These are phyloP conservation scores for Naganishia liquefaciens DNA, from an alignment of 1,284 basidiomycete genomes.

Conservation along the genomic window DNA sequence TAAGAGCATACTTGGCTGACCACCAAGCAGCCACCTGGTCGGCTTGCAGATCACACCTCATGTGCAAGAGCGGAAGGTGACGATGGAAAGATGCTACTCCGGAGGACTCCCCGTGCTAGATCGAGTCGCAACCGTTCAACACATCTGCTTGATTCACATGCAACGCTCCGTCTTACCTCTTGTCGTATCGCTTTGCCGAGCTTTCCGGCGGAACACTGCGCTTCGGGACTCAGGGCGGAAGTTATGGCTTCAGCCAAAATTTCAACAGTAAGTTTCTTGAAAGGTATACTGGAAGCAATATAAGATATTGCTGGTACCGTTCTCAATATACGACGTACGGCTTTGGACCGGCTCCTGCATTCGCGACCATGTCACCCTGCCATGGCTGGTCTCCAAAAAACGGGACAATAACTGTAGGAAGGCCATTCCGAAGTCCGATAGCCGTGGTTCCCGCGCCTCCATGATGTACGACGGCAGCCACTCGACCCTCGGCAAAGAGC, in stretches of 20 bases:
- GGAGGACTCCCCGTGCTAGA: conserved; percentile 59
- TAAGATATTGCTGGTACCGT: background rate
- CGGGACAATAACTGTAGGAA: conserved; percentile 67
- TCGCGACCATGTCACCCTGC: conserved; percentile 63
- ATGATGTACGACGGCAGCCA: conserved; percentile 69
- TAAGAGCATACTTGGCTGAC: conserved; percentile 60
- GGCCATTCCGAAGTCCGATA: conserved; percentile 64
- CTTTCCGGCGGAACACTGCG: conserved; percentile 57
- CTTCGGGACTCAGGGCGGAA: conserved; percentile 57
- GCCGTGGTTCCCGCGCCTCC: conserved; percentile 70
- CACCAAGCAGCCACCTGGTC: conserved; percentile 62
- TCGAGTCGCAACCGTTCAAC: too few relatives aligned
- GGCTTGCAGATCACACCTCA: conserved; percentile 65
- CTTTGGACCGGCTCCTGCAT: conserved; percentile 64
- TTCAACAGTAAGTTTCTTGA: conserved; percentile 60
- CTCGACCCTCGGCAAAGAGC: conserved; percentile 62
- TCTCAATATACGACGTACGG: conserved; percentile 51
- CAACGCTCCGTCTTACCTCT: conserved; percentile 60
- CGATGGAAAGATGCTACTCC: conserved; percentile 64
- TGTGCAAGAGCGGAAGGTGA: conserved; percentile 65
- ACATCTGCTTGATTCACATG: too few relatives aligned
- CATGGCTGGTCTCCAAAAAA: conserved; percentile 69
- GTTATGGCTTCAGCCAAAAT: conserved; percentile 61
- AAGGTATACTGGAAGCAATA: conserved; percentile 49
- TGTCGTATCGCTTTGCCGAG: conserved; percentile 61